Conservation (phyloP, 2,329 filamentous ascomycete species). For the Rutstroemia sp. region DNA sequence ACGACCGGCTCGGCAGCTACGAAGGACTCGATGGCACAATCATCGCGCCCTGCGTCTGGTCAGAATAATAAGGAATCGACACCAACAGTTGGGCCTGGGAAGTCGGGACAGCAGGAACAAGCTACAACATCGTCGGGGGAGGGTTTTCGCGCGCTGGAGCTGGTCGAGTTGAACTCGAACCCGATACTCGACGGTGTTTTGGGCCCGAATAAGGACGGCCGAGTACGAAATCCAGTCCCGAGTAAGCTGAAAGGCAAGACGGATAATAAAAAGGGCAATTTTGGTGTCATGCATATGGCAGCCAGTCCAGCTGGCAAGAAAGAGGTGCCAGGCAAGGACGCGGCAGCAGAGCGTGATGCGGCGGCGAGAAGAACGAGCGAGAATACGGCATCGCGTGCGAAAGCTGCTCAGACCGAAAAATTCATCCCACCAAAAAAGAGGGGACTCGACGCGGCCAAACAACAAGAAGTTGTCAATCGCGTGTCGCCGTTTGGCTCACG, state of each 20-base stretch:
- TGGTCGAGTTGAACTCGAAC: slow-evolving; percentile 39
- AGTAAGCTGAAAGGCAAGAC: slow-evolving; percentile 55
- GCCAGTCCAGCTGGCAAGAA: slow-evolving; percentile 33
- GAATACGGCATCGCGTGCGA: slow-evolving; percentile 50
- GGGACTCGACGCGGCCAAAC: slow-evolving; percentile 21
- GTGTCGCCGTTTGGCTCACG: slow-evolving; percentile 23
- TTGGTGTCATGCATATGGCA: slow-evolving; percentile 55
- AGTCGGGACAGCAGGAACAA: slow-evolving; percentile 15
- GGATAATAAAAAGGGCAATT: slow-evolving; percentile 50
- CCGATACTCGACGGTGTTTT: slow-evolving; percentile 24
- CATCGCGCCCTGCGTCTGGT: slow-evolving; percentile 20
- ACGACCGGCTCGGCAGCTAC: background rate
- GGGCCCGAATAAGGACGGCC: slow-evolving; percentile 38
- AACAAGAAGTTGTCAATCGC: slow-evolving; percentile 17
- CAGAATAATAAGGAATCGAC: slow-evolving; percentile 17
- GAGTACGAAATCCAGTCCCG: slow-evolving; percentile 50
- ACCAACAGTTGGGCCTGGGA: slow-evolving; percentile 16
- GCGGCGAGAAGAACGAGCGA: slow-evolving; percentile 57
- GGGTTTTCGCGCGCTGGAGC: slow-evolving; percentile 46
- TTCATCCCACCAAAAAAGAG: slow-evolving; percentile 41
- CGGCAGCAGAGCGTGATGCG: slow-evolving; percentile 47
- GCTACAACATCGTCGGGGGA: slow-evolving; percentile 15
- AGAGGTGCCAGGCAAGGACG: slow-evolving; percentile 29
- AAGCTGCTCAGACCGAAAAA: slow-evolving; percentile 44
- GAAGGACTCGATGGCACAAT: slow-evolving; percentile 13